Evolutionary conservation across 306 rosid genomes (phyloP), one percentile per base, ranked within the genome.

Genomic region (Canavalia gladiata): DNA sequence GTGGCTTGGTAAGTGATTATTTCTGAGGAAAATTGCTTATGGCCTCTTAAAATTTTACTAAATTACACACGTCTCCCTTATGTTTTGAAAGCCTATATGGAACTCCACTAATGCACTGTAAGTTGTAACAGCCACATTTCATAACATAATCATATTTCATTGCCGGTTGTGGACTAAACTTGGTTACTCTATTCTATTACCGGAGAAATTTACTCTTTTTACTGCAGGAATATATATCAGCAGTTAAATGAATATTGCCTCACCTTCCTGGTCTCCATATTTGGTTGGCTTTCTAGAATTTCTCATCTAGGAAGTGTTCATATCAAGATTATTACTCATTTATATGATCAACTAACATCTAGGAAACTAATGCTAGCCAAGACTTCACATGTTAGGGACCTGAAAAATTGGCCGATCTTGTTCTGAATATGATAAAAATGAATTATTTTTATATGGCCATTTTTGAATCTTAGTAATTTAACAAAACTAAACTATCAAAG

Each of bases 1-100:
- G 92, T 62, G 93, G 98, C 87, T 80, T 93, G 97, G 98, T 94
- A 54, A 89, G 89, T 84, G 78, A 80, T 83, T 74, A 51, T 75
- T 75, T 47, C 59, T 72, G 43, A 29, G n/a, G 41, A 35, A 35
- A 56, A 64, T 47, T 83, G 52, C 56, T 29, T 41, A 55, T n/a
- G 18, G 42, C 65, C 18, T 47, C 56, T 34, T 72, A 0, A 70
- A 28, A 35, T 41, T 45, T 68, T 28, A 52, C 71, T 45, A 69
- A 63, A 31, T 75, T 69, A 41, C 74, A n/a, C 18, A 12, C 5
- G 39, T 42, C 5, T 70, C 10, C 43, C 10, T 43, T 57, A 41
- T 69, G 13, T 59, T 57, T 69, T 8, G 35, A 63, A 79, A 39
- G 28, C 35, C 41, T 47, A 4, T 42, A 30, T 37, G 69, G 65